A percentile compares a stretch with the other conserved stretches of the same genome.
Conservation (phyloP, 805 yeast genomes). For the Teunomyces kruisii region DNA sequence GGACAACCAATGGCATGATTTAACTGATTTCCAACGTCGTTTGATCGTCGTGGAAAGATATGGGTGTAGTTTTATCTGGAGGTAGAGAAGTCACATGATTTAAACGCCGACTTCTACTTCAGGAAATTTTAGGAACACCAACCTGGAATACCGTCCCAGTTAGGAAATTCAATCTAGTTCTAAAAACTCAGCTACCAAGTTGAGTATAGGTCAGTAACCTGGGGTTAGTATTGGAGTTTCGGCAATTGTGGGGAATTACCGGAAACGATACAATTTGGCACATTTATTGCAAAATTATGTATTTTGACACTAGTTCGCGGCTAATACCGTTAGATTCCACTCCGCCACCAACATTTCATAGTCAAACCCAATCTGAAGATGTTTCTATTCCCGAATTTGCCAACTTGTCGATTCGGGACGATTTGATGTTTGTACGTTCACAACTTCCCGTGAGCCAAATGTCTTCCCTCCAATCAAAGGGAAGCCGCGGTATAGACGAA, state of each 20-base stretch:
- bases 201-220: background rate
- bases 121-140: background rate
- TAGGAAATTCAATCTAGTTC: background rate
- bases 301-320: background rate
- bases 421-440: conserved; percentile 20
- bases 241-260: background rate
- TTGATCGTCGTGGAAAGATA: background rate
- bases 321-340: background rate
- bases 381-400: conserved; percentile 5
- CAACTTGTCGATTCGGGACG: conserved; percentile 17
- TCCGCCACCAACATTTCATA: background rate
- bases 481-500: background rate
- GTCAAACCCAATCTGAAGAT: background rate
- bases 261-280: background rate
- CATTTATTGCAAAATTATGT: background rate
- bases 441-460: conserved; percentile 1
- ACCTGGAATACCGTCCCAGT: background rate
- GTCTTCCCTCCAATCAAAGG: conserved; percentile 1
- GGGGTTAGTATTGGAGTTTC: background rate
- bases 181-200: background rate
- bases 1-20: conserved; percentile 1
- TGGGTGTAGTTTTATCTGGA: background rate
- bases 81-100: background rate
- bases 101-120: background rate
- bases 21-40: too few species aligned